Percentiles rank a stretch among this genome's conserved stretches.
phyloP scores from a whole-genome alignment of 345 rosid species.

The Populus simonii region DNA sequence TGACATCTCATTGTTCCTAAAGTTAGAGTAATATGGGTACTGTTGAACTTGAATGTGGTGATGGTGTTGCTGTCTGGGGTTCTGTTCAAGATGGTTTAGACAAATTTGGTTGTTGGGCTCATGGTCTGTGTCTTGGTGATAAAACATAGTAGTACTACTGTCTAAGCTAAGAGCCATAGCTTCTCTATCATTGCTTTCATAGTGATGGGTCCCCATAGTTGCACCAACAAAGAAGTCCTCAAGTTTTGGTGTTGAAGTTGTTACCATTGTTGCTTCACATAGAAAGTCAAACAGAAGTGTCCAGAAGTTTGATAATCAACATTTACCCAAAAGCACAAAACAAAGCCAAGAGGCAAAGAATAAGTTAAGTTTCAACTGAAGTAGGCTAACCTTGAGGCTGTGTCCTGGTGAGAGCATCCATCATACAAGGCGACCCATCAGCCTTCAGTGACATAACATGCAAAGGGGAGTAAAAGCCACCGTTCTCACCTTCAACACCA shows the following conservation, averaged over 20 bases:
- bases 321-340: constrained; percentile 11
- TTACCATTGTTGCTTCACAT: constrained; percentile 43
- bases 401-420: constrained; percentile 81
- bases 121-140: constrained; percentile 37
- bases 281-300: constrained; percentile 28
- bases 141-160: constrained; percentile 39
- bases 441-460: constrained; percentile 88
- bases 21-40: constrained; percentile 31
- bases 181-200: constrained; percentile 51
- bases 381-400: constrained; percentile 55
- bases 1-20: constrained; percentile 45
- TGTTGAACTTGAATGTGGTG: constrained; percentile 34
- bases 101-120: constrained; percentile 37
- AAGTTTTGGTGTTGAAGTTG: constrained; percentile 68
- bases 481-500: constrained; percentile 45
- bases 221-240: constrained; percentile 85
- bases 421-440: constrained; percentile 88
- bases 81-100: constrained; percentile 29
- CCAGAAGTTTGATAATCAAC: constrained; percentile 10
- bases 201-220: constrained; percentile 71
- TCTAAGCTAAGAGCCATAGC: constrained; percentile 76
- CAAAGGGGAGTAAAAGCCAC: constrained; percentile 48
- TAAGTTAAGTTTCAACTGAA: constrained; percentile 10
- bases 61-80: constrained; percentile 28
- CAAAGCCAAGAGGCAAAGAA: constrained; percentile 16